Evolutionary conservation across 139 green algal genomes (phyloP), one percentile per base, ranked within the genome.

Genomic region (Pseudopediastrum boryanum): DNA sequence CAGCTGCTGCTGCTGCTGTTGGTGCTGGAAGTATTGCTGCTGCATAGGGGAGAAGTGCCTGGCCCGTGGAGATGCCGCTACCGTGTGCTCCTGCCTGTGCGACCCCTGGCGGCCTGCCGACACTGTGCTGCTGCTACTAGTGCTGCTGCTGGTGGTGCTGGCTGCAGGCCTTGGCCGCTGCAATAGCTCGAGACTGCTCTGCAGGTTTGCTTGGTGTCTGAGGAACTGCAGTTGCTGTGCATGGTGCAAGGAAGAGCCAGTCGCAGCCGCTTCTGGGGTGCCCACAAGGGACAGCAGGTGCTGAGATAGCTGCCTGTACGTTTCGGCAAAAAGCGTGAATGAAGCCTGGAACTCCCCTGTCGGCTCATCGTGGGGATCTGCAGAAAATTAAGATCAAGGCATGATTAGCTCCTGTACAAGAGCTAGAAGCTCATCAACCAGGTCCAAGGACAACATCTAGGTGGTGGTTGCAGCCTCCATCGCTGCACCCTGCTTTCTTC

Each of bases 281-380:
- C 43, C 66, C 13, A 59, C 41, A 4, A 74, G 66, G 19, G 66
- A 58, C 66, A 74, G 25, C 66, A 74, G 43, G 66, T 74, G 56
- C 25, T 74, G 66, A 12, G 66, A 74, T n/a, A 74, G 66, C 66
- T 74, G 66, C 41, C 66, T 58, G 66, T 74, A 74, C n/a, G 66
- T 43, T 21, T 74, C 50, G 27, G 50, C 70, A 36, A 41, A 64
- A 12, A 36, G 46, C 51, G 35, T 64, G 70, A 77, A 54, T 1
- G 68, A 63, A 25, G 70, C 70, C 51, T 77, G 70, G 51, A 64
- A 52, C 70, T 77, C 70, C 4, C 36, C 70, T 2, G 50, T 52
- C 27, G 52, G 38, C 12, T 25, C 29, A 42, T 21, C 61, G 36
- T 69, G n/a, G n/a, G n/a, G n/a, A n/a, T n/a, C n/a, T n/a, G n/a